Base-by-base conservation (phyloP, 805 yeast species). In the Metschnikowia kofuensis region DNA sequence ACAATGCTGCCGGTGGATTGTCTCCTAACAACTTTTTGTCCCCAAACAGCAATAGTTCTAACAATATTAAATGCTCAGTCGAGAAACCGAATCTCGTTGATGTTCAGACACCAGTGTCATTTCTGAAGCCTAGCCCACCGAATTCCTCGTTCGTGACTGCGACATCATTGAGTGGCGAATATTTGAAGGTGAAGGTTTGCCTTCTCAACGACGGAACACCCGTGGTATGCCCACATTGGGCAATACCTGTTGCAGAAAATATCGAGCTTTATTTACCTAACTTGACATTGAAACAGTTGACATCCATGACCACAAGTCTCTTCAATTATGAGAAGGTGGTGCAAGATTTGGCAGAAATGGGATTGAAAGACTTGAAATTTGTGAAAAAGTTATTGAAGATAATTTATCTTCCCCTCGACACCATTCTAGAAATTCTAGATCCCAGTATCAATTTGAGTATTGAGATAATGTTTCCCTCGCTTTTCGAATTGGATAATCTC, bases 111-210 rank as follows among this genome's bases (percentile, higher is more conserved):
- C 50, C 50, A 14, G 44, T 47, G 21, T 34, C 43, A 10, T 36
- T 48, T 26, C 47, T 57, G 35, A 58, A 56, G 14, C 49, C 65
- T 15, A 55, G 58, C 7, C 47, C 57, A 7, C 44, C 47, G 29
- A 50, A 56, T 12, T 76, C 84, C 37, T 84, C 94, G 12, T 82
- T 89, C 61, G 96, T 92, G 13, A 91, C 97, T 0, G 90, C 96
- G 0, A 89, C 97, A 0, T 90, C 97, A 1, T 71, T 94, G 45
- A 79, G 84, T 26, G 98, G 98, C 12, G 84, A 80, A 47, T 94
- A 89, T 62, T 74, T 83, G 38, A 78, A 86, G 40, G 68, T 88
- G 15, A 80, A 79, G 50, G 83, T 92, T 1, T 86, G 89, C 50
- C 64, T 86, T 29, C 75, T 92, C 21, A 78, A 80, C 50, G 98